These are phyloP conservation scores for Dorcoceras hygrometricum DNA, from an alignment of 257 asterid species.

Conservation along the genomic window DNA sequence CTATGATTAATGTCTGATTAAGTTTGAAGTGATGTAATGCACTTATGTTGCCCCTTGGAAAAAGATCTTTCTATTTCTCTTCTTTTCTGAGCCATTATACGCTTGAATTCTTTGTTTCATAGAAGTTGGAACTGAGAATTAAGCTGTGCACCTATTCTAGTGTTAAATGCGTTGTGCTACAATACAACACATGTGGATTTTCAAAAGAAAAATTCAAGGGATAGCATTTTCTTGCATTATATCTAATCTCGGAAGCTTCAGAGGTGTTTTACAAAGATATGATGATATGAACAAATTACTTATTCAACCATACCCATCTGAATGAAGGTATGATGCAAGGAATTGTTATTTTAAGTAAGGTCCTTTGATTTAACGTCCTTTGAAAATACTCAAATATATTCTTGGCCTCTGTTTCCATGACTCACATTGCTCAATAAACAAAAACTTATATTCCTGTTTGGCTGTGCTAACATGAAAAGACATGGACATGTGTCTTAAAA, in stretches of 20 bases:
- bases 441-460: neutral
- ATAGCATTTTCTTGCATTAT: neutral
- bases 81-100: neutral
- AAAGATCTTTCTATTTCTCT: neutral
- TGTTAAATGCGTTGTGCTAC: neutral
- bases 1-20: neutral
- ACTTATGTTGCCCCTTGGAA: neutral
- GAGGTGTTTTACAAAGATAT: neutral
- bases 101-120: neutral
- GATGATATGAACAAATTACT: neutral
- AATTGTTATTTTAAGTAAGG: neutral
- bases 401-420: neutral
- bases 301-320: neutral
- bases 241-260: neutral
- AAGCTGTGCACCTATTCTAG: neutral
- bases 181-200: neutral
- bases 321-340: neutral
- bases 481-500: no score
- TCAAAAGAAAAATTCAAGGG: neutral
- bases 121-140: neutral
- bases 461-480: neutral
- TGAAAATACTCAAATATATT: neutral
- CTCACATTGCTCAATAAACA: neutral
- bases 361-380: neutral
- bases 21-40: neutral